A percentile compares a stretch with the other conserved stretches of the same genome.
Evolutionary conservation across 306 rosid genomes (phyloP).

Genomic region (Quercus gilva): DNA sequence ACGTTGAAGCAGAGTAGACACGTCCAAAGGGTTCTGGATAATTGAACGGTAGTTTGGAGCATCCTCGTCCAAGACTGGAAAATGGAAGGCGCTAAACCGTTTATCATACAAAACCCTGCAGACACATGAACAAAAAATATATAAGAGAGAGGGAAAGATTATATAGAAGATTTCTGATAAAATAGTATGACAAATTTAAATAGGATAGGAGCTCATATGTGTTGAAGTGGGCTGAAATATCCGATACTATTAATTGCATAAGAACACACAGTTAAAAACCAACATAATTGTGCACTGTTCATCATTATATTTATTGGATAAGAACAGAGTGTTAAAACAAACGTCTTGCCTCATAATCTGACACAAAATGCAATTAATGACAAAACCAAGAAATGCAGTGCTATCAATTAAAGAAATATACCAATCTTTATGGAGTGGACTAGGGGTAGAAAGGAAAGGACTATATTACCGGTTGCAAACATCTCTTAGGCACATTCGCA

Average conservation of each 20-base stretch:
- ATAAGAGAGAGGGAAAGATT: neutral
- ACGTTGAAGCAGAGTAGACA: slow-evolving; percentile 80
- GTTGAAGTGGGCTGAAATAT: neutral
- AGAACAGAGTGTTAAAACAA: neutral
- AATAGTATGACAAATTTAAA: neutral
- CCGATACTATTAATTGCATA: neutral
- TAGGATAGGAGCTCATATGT: neutral
- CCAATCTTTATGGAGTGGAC: neutral
- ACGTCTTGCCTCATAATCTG: neutral
- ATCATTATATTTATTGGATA: neutral
- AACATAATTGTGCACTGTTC: neutral
- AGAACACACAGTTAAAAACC: neutral
- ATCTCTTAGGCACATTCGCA: slow-evolving; percentile 99
- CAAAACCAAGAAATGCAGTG: neutral
- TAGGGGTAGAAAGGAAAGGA: neutral
- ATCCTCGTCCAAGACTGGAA: slow-evolving; percentile 92
- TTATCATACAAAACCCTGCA: slow-evolving; percentile 93
- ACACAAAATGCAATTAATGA: neutral
- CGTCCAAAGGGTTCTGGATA: slow-evolving; percentile 92
- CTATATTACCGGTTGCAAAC: slow-evolving; percentile 83
- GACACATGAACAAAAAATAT: slow-evolving; percentile 3
- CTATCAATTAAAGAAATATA: neutral
- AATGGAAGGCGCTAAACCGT: slow-evolving; percentile 85
- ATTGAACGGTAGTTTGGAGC: slow-evolving; percentile 92
- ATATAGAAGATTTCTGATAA: neutral